phyloP scores from a whole-genome alignment of 148 eudicot species.

The Talinum fruticosum region DNA sequence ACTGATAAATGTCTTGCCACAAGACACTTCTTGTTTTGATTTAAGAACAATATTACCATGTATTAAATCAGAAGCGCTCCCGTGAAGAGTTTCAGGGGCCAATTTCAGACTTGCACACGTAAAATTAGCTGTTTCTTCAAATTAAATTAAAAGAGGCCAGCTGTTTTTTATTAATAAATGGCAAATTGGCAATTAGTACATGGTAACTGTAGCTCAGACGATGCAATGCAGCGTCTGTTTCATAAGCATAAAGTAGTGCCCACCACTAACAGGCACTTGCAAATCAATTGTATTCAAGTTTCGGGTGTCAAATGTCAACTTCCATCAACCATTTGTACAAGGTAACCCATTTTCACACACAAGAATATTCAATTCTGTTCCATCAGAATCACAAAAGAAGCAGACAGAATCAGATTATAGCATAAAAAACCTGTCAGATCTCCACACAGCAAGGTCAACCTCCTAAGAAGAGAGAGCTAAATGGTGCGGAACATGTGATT shows the following conservation, averaged over 20 bases:
- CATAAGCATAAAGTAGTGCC: background rate
- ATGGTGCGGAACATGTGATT: background rate
- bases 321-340: background rate
- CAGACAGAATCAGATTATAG: background rate
- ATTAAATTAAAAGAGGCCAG: background rate
- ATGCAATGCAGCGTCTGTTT: background rate
- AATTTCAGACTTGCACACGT: background rate
- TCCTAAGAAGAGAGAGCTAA: conserved; percentile 1
- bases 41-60: too few relatives aligned
- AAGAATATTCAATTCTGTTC: background rate
- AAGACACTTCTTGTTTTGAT: too few relatives aligned
- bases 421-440: background rate
- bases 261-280: background rate
- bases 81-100: too few relatives aligned
- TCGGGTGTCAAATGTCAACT: background rate
- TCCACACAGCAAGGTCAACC: conserved; percentile 2
- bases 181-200: too few relatives aligned
- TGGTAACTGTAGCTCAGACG: background rate
- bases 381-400: background rate
- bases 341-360: conserved; percentile 8
- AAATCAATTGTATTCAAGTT: background rate
- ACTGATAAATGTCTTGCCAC: too few relatives aligned
- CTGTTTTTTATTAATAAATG: background rate
- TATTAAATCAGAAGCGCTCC: too few relatives aligned
- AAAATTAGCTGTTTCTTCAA: background rate